Base-by-base conservation (phyloP, 352 stramenopile genomes). In the Globisporangium carolinianum region DNA sequence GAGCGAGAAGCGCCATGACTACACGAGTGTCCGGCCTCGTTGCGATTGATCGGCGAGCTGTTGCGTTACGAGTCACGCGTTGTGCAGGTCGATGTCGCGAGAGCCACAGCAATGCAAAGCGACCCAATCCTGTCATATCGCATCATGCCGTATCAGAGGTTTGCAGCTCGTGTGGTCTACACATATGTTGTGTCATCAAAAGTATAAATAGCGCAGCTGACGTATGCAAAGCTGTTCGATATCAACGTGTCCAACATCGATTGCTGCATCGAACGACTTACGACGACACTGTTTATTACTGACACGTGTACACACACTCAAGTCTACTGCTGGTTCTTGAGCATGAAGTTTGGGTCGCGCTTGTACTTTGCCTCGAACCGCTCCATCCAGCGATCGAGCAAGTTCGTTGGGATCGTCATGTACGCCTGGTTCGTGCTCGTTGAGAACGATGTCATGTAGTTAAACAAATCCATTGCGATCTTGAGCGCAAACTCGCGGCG, bases 381-480 rank as follows among this genome's bases (percentile, higher is more conserved):
- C 66, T 89, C 73, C 69, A 95, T 92, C 90, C 90, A 97, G 61
- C 72, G 77, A 64, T 97, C 90, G 67, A 97, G 86, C 45, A 97
- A 68, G 70, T 97, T 96, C 4, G 79, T 92, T 9, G 90, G 90
- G 35, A 97, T 91, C 1, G 86, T 77, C 84, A 97, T 95, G 63
- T 85, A 85, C 35, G 75, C 76, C 36, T 80, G 79, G 53, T 64
- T 77, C 57, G 79, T 86, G 64, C 72, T 84, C 41, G 67, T 86
- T 2, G 79, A 87, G 71, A 97, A 97, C 55, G 79, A 94, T 64
- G 77, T 84, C 76, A 97, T 92, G 67, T 89, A 97, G 64, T 94
- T 94, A 71, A 95, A 97, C 66, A 97, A 66, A 66, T 97, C 88
- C 61, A 89, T 71, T 5, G 88, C 90, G 68, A 97, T 97, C 67